phyloP scores from a whole-genome alignment of 2,329 filamentous ascomycete genomes.

The Alternaria viburni region DNA sequence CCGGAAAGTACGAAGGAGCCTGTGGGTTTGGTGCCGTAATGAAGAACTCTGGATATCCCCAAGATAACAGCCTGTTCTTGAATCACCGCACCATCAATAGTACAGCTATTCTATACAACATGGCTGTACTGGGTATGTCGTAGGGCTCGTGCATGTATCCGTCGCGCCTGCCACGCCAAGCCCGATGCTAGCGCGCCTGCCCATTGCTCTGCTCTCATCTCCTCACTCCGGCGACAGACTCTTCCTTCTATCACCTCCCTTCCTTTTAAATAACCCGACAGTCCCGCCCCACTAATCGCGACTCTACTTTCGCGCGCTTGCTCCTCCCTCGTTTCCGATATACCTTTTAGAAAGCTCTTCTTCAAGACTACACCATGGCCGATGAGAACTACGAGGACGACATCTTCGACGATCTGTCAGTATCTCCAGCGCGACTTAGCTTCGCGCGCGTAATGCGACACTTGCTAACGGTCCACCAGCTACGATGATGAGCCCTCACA shows the following conservation, averaged over 20 bases:
- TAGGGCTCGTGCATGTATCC: constrained; percentile 7
- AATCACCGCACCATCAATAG: background rate
- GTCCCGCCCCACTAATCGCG: background rate
- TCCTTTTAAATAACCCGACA: background rate
- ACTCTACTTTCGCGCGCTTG: background rate
- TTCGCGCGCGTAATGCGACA: background rate
- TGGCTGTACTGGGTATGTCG: background rate
- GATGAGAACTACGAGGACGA: constrained; percentile 91
- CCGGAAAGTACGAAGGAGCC: background rate
- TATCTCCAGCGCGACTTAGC: constrained; percentile 27
- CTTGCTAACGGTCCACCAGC: constrained; percentile 36
- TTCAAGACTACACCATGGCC: constrained; percentile 62
- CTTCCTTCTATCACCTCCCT: constrained; percentile 24
- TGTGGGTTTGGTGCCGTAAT: background rate
- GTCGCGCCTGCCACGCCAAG: constrained; percentile 29
- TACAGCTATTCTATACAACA: background rate
- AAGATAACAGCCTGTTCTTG: background rate
- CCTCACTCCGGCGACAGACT: constrained; percentile 31
- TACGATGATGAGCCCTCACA: constrained; percentile 50
- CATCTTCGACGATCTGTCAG: constrained; percentile 94
- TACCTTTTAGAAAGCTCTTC: background rate
- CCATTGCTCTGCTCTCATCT: constrained; percentile 23
- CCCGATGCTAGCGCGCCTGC: constrained; percentile 17
- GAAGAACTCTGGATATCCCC: background rate
- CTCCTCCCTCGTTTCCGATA: background rate